phyloP scores from a whole-genome alignment of 2,329 filamentous ascomycete species.

The Ilyonectria destructans region DNA sequence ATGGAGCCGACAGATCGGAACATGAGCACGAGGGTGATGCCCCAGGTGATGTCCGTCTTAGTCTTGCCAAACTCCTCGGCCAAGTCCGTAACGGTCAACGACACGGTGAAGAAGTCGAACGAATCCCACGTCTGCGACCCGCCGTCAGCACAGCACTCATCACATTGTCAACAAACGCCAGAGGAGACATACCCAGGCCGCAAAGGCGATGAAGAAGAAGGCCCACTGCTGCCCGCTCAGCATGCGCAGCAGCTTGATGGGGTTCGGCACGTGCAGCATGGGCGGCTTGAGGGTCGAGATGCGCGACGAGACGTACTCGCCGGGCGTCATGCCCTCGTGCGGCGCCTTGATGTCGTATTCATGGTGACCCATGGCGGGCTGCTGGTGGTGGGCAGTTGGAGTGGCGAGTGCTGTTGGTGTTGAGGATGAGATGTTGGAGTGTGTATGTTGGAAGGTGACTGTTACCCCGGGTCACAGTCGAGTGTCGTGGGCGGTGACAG shows the following conservation, averaged over 20 bases:
- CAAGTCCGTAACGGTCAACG: constrained; percentile 71
- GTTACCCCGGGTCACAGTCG: neutral
- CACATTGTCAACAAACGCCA: neutral
- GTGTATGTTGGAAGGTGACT: neutral
- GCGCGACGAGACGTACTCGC: constrained; percentile 67
- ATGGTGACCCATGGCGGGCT: constrained; percentile 43
- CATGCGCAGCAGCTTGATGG: constrained; percentile 65
- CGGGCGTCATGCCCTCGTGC: constrained; percentile 65
- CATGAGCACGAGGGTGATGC: constrained; percentile 76
- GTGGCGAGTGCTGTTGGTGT: neutral
- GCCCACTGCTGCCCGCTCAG: constrained; percentile 68
- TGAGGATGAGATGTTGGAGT: neutral
- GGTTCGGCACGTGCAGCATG: constrained; percentile 70
- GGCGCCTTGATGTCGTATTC: constrained; percentile 58
- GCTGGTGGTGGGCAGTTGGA: neutral
- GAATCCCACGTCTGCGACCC: constrained; percentile 70
- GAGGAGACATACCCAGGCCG: constrained; percentile 67
- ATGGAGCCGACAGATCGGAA: constrained; percentile 71
- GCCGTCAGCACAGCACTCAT: neutral
- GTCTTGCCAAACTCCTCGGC: constrained; percentile 67
- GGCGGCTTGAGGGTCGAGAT: constrained; percentile 71
- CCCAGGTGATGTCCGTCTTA: constrained; percentile 75
- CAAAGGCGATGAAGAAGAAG: constrained; percentile 70
- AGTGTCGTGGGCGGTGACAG: neutral
- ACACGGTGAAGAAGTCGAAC: constrained; percentile 79